phyloP scores from a whole-genome alignment of 106 monocot genomes.

The Dioscorea zingiberensis region DNA sequence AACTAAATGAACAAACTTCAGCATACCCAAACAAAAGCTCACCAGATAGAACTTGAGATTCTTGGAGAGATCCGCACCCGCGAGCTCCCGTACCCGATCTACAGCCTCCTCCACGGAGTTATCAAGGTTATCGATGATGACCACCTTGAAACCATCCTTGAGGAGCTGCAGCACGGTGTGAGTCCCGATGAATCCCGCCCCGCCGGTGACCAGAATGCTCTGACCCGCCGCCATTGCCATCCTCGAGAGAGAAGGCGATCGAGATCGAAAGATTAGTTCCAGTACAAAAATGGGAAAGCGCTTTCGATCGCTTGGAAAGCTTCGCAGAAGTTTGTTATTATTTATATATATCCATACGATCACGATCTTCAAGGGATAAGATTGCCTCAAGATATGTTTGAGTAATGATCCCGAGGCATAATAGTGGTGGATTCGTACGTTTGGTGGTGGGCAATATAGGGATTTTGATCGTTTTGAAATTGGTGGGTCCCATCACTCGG shows the following conservation, averaged over 20 bases:
- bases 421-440: too few relatives aligned
- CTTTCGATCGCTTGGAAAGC: too few relatives aligned
- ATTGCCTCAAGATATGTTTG: too few relatives aligned
- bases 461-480: too few relatives aligned
- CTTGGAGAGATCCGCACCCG: conserved; percentile 34
- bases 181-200: conserved; percentile 81
- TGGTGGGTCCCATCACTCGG: too few relatives aligned
- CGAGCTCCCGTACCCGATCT: conserved; percentile 45
- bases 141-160: conserved; percentile 48
- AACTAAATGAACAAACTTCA: neutral
- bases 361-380: too few relatives aligned
- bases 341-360: too few relatives aligned
- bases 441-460: too few relatives aligned
- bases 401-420: too few relatives aligned
- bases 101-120: conserved; percentile 61
- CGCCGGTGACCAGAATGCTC: conserved; percentile 61
- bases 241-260: neutral
- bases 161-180: conserved; percentile 81
- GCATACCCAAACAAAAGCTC: neutral
- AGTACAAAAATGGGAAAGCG: neutral
- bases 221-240: conserved; percentile 1
- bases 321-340: too few relatives aligned
- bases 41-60: conserved; percentile 57
- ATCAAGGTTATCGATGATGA: conserved; percentile 63
- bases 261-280: too few relatives aligned